These are phyloP conservation scores for Tylopilus orsonianus DNA, from an alignment of 1,284 basidiomycete species.

Conservation along the genomic window DNA sequence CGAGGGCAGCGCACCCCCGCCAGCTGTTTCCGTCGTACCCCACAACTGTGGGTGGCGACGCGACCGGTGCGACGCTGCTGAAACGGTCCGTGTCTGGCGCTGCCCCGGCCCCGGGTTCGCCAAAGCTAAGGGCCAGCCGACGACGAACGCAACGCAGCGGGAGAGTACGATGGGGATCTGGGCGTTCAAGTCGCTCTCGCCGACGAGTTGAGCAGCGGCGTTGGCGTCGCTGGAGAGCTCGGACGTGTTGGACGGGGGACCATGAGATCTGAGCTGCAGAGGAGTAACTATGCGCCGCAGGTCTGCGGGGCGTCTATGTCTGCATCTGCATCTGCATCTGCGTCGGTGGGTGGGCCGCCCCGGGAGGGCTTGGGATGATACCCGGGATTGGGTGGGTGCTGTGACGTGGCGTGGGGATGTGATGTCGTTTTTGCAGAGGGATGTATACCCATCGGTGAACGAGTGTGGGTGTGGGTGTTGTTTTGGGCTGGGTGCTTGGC, in stretches of 20 bases:
- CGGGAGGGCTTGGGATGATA: too few species aligned
- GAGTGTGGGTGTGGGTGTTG: too few species aligned
- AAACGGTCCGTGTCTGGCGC: not conserved
- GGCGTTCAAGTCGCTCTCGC: slow-evolving; percentile 25
- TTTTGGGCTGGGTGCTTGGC: too few species aligned
- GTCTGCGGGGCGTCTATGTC: too few species aligned
- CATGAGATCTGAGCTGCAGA: too few species aligned
- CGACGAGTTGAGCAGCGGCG: slow-evolving; percentile 25
- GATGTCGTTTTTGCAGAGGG: too few species aligned
- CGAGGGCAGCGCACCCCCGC: slow-evolving; percentile 4
- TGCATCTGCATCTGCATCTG: too few species aligned
- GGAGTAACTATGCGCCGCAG: too few species aligned
- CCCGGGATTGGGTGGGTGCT: too few species aligned
- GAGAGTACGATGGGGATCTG: slow-evolving; percentile 12
- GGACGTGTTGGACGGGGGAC: slow-evolving; percentile 26
- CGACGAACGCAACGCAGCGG: slow-evolving; percentile 2
- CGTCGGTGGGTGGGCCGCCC: too few species aligned
- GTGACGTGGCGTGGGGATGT: too few species aligned
- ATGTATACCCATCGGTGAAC: too few species aligned
- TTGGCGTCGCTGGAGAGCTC: slow-evolving; percentile 25
- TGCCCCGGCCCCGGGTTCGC: slow-evolving; percentile 11
- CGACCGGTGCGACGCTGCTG: not conserved
- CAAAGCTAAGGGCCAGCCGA: slow-evolving; percentile 9
- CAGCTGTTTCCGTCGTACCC: slow-evolving; percentile 27
- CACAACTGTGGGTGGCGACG: not conserved